Base-by-base conservation (phyloP, 108 stramenopile genomes). In the Conticribra weissflogii region DNA sequence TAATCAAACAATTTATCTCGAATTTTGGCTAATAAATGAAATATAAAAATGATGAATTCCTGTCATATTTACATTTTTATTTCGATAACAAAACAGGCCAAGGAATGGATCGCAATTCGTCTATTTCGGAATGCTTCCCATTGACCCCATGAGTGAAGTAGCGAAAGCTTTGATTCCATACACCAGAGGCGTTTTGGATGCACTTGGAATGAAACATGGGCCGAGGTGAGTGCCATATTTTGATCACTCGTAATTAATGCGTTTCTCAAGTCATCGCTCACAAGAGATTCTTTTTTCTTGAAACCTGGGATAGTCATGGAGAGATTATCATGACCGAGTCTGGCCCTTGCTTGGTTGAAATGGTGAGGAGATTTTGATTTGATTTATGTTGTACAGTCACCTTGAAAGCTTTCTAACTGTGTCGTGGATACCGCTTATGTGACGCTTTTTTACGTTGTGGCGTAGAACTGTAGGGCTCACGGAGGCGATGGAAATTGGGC, bases 401-500 rank as follows among this genome's bases (percentile, higher is more conserved):
- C 79, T 78, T 12, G 93, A 94, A 72, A 76, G 91, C 30, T 91
- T 91, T 69, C 81, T 94, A 61, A 91, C 92, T 9, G 36, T 69
- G 0, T 88, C 85, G 31, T 95, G 90, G n/a, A n/a, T n/a, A n/a
- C n/a, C n/a, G n/a, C n/a, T n/a, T n/a, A n/a, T n/a, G n/a, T n/a
- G n/a, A n/a, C n/a, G n/a, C n/a, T n/a, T 24, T 95, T 96, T 17
- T 96, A 95, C 72, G 83, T 98, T 2, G 96, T 98, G 0, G 97
- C 97, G 73, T 95, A 97, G 78, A 97, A 97, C 48, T 91, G 94
- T 62, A 86, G 97, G 33, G 89, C 89, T 50, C 97, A 96, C 67
- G 97, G 97, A 9, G 97, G 96, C 50, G 93, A 97, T 71, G 97
- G 96, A 33, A 96, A 86, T 21, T 98, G 95, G 93, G 48, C 82